A percentile compares a stretch with the other conserved stretches of the same genome.
Evolutionary conservation across 1,284 basidiomycete genomes (phyloP).

Genomic region (Xanthoconium separans): DNA sequence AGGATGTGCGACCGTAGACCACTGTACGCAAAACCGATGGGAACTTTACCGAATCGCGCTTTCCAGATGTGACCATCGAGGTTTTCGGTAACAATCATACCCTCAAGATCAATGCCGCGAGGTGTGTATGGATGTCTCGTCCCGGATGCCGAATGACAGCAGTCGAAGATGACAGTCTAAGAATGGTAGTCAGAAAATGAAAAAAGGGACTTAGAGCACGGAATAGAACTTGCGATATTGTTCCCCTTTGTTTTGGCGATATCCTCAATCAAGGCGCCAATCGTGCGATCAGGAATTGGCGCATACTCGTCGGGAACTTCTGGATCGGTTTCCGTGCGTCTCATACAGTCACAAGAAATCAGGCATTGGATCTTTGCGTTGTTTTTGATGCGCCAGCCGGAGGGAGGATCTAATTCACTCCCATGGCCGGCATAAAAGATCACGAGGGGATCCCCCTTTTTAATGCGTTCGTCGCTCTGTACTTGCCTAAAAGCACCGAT

Average conservation of each 20-base stretch:
- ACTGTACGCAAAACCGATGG: constrained; percentile 38
- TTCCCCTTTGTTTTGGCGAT: constrained; percentile 1
- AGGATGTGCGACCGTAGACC: constrained; percentile 1
- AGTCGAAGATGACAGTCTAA: constrained; percentile 44
- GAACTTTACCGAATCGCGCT: constrained; percentile 27
- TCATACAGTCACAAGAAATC: background rate
- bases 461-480: background rate
- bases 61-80: constrained; percentile 50
- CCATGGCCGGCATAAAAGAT: constrained; percentile 6
- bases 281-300: constrained; percentile 1
- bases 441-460: constrained; percentile 1
- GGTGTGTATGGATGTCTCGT: constrained; percentile 37
- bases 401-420: background rate
- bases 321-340: no score
- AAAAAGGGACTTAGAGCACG: background rate
- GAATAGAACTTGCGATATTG: background rate
- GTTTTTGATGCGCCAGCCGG: background rate
- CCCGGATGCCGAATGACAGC: constrained; percentile 48
- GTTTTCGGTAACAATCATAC: constrained; percentile 46
- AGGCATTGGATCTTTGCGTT: background rate
- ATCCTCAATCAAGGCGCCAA: background rate
- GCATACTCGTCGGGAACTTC: background rate
- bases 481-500: background rate
- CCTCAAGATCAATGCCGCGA: constrained; percentile 40
- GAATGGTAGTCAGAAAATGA: background rate